Base-by-base conservation (phyloP, 2,329 filamentous ascomycete species). In the Arthrinium phaeospermum region DNA sequence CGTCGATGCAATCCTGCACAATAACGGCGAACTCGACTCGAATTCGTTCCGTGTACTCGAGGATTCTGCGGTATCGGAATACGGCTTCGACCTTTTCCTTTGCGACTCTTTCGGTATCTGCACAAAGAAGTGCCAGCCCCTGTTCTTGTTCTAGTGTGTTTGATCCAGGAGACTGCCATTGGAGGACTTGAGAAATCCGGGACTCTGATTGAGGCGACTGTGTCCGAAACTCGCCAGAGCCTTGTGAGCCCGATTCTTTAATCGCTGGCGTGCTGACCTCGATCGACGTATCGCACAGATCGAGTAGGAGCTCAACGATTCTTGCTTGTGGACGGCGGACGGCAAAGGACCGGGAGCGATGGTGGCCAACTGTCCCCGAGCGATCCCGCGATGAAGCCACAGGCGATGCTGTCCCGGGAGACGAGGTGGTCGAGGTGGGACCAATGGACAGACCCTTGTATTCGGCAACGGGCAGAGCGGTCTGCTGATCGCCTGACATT, bases 151-250 rank as follows among this genome's bases (percentile, higher is more conserved):
- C 96, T 22, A 98, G 84, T 0, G 95, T 96, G 78, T 96, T 96
- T 69, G 92, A 93, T 77, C 94, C 95, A 0, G 96, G 96, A 6
- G 96, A 98, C 79, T 98, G 95, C 96, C 97, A 99, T 80, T 98
- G 95, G 76, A 97, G 82, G 7, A 99, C 95, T 81, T 99, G 96
- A 1, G 94, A 93, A 77, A 98, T 97, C 45, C 96, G 92, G 61
- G 94, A 96, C 80, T 99, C 96, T 0, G 97, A 99, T 79, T 98
- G 94, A 0, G 96, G 96, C 5, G 96, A 99, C 80, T 98, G 93
- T 0, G 96, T 98, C 67, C 96, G 91, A 74, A 98, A 91, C 74
- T 98, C 95, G 68, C 93, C 92, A 10, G 89, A 87, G 67, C 87
- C 81, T 75, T 92, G 90, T 2, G 90, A 87, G 12, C 91, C 89